These are phyloP conservation scores for Tubosaeta brunneosetosa DNA, from an alignment of 768 basidiomycete species.

Conservation along the genomic window DNA sequence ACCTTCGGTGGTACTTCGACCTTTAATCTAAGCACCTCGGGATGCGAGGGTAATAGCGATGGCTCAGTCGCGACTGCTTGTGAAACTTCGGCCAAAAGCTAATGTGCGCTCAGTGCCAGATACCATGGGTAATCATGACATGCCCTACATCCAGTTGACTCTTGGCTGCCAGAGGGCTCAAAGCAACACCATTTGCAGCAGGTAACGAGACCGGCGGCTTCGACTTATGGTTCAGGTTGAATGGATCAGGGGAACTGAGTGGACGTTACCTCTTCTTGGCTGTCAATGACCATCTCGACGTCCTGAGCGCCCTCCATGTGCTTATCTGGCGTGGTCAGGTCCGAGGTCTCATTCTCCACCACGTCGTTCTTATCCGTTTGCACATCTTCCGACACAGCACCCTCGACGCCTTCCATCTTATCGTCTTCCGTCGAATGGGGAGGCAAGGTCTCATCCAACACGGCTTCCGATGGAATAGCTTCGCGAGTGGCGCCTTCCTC, in stretches of 20 bases:
- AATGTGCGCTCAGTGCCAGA: constrained; percentile 15
- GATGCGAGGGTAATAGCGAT: constrained; percentile 24
- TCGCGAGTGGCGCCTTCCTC: not conserved
- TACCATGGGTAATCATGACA: constrained; percentile 7
- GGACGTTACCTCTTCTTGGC: constrained; percentile 20
- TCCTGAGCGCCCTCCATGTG: constrained; percentile 2
- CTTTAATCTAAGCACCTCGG: constrained; percentile 18
- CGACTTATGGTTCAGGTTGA: not conserved
- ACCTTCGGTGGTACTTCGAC: constrained; percentile 13
- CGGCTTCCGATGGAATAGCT: not conserved
- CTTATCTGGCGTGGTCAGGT: constrained; percentile 1
- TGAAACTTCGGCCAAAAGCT: constrained; percentile 28
- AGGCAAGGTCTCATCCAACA: not conserved
- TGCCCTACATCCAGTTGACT: constrained; percentile 27
- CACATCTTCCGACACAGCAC: not conserved
- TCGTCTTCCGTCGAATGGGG: constrained; percentile 3
- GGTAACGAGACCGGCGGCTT: constrained; percentile 6
- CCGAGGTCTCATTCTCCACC: not conserved
- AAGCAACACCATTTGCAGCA: not conserved
- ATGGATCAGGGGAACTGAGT: not conserved
- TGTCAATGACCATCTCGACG: constrained; percentile 14
- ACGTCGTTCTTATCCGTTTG: not conserved
- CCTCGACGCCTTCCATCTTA: constrained; percentile 21
- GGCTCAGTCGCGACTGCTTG: constrained; percentile 28
- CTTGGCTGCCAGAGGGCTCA: constrained; percentile 18